phyloP scores from a whole-genome alignment of 305 asterid genomes.

The Rubia balearica region DNA sequence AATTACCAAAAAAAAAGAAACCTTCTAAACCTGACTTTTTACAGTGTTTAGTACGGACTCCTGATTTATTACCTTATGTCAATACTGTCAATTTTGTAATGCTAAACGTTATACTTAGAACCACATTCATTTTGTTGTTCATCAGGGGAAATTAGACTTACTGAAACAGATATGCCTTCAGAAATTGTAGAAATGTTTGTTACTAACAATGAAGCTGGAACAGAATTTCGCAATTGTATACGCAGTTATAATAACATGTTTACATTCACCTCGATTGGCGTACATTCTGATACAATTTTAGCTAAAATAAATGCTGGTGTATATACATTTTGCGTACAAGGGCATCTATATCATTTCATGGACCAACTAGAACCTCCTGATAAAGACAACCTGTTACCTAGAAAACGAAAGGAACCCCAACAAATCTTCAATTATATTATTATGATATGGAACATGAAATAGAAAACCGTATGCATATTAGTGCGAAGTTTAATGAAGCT shows the following conservation, averaged over 20 bases:
- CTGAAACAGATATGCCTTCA: neutral
- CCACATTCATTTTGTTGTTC: neutral
- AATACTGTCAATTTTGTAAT: neutral
- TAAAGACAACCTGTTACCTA: fast-evolving
- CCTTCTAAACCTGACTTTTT: neutral
- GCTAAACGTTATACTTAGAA: neutral
- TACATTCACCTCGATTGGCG: neutral
- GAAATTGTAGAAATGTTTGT: neutral
- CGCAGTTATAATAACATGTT: neutral
- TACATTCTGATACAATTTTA: neutral
- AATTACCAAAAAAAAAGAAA: too few species aligned
- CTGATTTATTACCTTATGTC: neutral
- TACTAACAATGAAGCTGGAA: neutral
- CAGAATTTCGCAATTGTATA: neutral
- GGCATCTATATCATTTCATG: neutral
- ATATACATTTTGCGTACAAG: neutral
- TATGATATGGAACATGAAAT: neutral
- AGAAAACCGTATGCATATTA: neutral
- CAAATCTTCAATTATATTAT: neutral
- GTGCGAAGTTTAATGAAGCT: neutral
- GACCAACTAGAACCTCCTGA: neutral
- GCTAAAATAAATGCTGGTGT: neutral
- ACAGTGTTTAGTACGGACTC: neutral
- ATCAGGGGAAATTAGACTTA: neutral
- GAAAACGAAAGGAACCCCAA: neutral